Percentiles rank a stretch among this genome's conserved stretches.
These are phyloP conservation scores for Peronospora destructor DNA, from an alignment of 352 stramenopile genomes.

Conservation along the genomic window DNA sequence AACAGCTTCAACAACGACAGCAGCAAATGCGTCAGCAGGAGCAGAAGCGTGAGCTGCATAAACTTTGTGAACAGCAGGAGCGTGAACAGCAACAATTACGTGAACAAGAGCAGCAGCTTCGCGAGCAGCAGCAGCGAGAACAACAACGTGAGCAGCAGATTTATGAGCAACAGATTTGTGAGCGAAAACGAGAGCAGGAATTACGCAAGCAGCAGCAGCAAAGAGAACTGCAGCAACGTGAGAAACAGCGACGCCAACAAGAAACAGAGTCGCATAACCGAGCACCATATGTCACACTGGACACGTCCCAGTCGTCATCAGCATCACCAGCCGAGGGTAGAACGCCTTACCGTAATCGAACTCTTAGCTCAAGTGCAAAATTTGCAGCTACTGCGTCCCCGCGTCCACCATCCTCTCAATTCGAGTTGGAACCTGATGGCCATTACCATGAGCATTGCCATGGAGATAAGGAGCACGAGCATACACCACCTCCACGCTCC, in stretches of 20 bases:
- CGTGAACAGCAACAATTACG: conserved; percentile 16
- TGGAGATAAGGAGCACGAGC: conserved; percentile 12
- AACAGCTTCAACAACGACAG: conserved; percentile 23
- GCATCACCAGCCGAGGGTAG: conserved; percentile 9
- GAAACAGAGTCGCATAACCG: conserved; percentile 10
- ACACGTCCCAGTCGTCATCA: conserved; percentile 15
- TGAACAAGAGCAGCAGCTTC: conserved; percentile 7
- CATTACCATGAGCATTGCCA: conserved; percentile 15
- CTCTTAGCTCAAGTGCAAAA: conserved; percentile 26
- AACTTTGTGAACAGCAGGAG: conserved; percentile 18
- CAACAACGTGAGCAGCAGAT: conserved; percentile 18
- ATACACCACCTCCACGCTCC: conserved; percentile 21
- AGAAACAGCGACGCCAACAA: conserved; percentile 13
- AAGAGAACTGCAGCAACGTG: conserved; percentile 10
- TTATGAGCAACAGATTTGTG: conserved; percentile 9
- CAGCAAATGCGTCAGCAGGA: conserved; percentile 23
- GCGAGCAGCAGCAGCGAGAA: conserved; percentile 14
- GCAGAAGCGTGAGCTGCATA: conserved; percentile 16
- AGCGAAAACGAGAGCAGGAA: conserved; percentile 17
- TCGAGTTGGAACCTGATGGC: conserved; percentile 9
- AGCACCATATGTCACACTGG: conserved; percentile 33
- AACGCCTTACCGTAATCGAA: conserved; percentile 10
- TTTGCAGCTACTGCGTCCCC: conserved; percentile 24
- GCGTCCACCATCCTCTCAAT: conserved; percentile 25
- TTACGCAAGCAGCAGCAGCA: conserved; percentile 10